Percentiles rank a stretch among this genome's conserved stretches.
These are phyloP conservation scores for Chytriomyces sp. DNA, from an alignment of 192 early-diverging fungal genomes.

Conservation along the genomic window DNA sequence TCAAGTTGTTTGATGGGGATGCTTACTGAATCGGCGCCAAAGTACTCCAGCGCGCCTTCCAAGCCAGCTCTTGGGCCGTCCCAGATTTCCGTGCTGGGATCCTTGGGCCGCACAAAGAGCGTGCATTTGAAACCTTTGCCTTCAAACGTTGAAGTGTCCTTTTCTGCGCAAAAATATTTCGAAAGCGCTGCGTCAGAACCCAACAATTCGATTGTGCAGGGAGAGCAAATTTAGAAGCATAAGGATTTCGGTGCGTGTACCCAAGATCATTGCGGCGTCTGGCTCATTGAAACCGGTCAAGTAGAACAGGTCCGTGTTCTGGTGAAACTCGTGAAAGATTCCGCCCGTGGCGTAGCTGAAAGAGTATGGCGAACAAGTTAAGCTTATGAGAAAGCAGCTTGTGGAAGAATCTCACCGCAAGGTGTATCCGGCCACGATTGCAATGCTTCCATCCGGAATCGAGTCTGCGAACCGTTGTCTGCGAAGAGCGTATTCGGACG, in stretches of 20 bases:
- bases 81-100: conserved; percentile 81
- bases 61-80: conserved; percentile 88
- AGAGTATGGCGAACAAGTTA: too few relatives aligned
- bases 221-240: not conserved
- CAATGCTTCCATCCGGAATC: conserved; percentile 64
- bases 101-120: conserved; percentile 85
- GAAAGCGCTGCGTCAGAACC: not conserved
- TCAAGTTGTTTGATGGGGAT: not conserved
- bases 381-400: too few relatives aligned
- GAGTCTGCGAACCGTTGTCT: conserved; percentile 65
- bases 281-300: conserved; percentile 93
- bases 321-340: conserved; percentile 94
- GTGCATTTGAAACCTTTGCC: conserved; percentile 71
- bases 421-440: conserved; percentile 74
- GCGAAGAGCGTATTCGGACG: conserved; percentile 77
- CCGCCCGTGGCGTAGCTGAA: conserved; percentile 84
- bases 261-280: conserved; percentile 62
- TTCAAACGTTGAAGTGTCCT: conserved; percentile 34
- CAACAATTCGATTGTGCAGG: not conserved
- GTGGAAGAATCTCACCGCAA: not conserved
- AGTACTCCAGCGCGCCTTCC: conserved; percentile 72
- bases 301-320: conserved; percentile 90
- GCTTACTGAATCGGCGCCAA: conserved; percentile 82
- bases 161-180: conserved; percentile 27
- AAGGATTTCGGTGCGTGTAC: conserved; percentile 11